phyloP scores from a whole-genome alignment of 345 rosid species.

The Passiflora organensis region DNA sequence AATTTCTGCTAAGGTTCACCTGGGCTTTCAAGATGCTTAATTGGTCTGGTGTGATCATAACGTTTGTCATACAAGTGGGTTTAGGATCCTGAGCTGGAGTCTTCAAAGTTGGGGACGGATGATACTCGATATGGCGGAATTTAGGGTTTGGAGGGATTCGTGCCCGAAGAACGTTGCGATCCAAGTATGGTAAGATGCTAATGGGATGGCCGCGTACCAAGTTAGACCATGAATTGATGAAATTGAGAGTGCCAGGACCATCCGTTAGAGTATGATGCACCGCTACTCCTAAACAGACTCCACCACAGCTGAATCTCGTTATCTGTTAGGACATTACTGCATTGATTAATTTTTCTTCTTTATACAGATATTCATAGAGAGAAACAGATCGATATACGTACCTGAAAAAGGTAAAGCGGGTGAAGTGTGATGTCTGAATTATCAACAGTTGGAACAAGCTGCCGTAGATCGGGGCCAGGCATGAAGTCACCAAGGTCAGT shows the following conservation, averaged over 20 bases:
- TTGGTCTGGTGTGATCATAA: background rate
- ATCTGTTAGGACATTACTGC: background rate
- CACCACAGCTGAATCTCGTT: conserved; percentile 13
- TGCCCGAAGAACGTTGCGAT: conserved; percentile 5
- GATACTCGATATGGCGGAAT: conserved; percentile 5
- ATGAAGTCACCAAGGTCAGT: background rate
- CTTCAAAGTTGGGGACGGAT: background rate
- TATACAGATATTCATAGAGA: too few species aligned
- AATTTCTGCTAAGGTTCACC: conserved; percentile 1
- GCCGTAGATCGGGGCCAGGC: background rate
- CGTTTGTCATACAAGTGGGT: background rate
- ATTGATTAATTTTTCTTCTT: too few species aligned
- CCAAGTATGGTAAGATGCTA: background rate
- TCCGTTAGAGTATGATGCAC: conserved; percentile 8
- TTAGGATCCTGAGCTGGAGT: background rate
- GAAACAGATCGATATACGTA: too few species aligned
- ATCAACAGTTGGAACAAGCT: conserved; percentile 6
- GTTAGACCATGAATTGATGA: conserved; percentile 11
- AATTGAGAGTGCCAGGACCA: background rate
- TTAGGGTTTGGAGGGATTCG: background rate
- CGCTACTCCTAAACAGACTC: conserved; percentile 9
- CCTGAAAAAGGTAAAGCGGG: conserved; percentile 1
- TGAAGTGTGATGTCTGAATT: background rate
- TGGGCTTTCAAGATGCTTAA: background rate
- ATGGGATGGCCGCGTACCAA: conserved; percentile 1